Base-by-base conservation (phyloP, 1,139 yeast genomes). In the Blastobotrys raffinosifermentans region DNA sequence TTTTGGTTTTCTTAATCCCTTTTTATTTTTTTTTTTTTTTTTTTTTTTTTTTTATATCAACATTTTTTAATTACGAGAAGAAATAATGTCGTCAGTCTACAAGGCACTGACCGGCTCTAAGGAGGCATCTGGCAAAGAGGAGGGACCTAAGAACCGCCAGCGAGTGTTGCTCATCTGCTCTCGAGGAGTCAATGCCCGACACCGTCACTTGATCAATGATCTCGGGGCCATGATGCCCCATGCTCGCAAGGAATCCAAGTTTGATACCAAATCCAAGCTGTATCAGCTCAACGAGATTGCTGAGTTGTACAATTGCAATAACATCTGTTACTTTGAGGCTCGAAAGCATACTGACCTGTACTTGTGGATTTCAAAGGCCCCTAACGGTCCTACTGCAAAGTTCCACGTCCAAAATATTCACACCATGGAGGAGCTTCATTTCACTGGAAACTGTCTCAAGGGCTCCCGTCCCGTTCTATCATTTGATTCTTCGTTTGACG, bases 391-490 rank as follows among this genome's bases (percentile, higher is more conserved):
- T 41, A 89, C 97, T 18, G 70, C 84, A 56, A 91, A 93, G 65
- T 89, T 91, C 63, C 94, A 83, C 60, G 73, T 91, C 44, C 96
- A 91, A 64, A 93, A 91, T 64, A 71, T 91, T 66, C 98, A 93
- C 63, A 91, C 97, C 29, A 79, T 87, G 70, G 96, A 89, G 58
- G 99, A 91, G 63, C 72, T 91, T 50, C 87, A 93, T 62, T 91
- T 91, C 66, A 87, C 94, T 11, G 98, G 99, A 34, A 91, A 91
- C 67, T 87, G 96, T 57, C 70, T 91, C 48, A 85, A 82, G 61
- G 99, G 99, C 2, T 86, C 96, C 11, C 77, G 99, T 61, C 98
- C 98, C n/a, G 66, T 91, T 32, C 70, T 91, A 49, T 84, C 96
- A 40, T 91, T 91, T 60, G 98, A 89, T 61, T 70, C 73, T 49